Conservation (phyloP, 177 flowering plant species). For the Telopea speciosissima region DNA sequence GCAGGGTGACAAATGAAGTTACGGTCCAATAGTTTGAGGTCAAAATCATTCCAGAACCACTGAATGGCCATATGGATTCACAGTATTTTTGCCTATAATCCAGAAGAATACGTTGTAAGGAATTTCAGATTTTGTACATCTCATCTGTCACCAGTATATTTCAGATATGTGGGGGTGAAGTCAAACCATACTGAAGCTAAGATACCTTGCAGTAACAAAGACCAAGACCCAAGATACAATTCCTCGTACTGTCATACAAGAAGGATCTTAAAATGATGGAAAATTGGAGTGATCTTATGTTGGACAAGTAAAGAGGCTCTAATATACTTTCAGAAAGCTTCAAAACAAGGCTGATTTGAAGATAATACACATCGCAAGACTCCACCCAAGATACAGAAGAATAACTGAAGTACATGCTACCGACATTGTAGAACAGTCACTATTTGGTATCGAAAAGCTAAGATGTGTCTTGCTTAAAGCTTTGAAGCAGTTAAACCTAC, state of each 20-base stretch:
- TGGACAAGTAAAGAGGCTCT: not conserved
- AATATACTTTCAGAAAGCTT: not conserved
- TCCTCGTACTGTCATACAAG: not conserved
- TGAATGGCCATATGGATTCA: too few species aligned
- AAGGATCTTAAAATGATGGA: not conserved
- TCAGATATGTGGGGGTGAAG: not conserved
- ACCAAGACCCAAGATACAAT: not conserved
- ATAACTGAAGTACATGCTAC: not conserved
- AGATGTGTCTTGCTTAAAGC: slow-evolving; percentile 33
- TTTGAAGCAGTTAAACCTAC: slow-evolving; percentile 73
- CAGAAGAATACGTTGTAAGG: too few species aligned
- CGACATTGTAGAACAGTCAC: not conserved
- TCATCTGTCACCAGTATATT: too few species aligned
- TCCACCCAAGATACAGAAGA: slow-evolving; percentile 1
- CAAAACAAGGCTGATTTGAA: not conserved
- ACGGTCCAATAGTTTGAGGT: too few species aligned
- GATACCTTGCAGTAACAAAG: not conserved
- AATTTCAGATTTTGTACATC: too few species aligned
- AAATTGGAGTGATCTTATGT: not conserved
- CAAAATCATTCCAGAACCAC: too few species aligned
- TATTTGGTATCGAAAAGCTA: not conserved
- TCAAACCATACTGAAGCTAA: not conserved
- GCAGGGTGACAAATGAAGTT: too few species aligned
- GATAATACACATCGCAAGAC: not conserved
- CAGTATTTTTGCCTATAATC: too few species aligned